phyloP scores from a whole-genome alignment of 306 rosid genomes.

The Cyclanthera cordifolia region DNA sequence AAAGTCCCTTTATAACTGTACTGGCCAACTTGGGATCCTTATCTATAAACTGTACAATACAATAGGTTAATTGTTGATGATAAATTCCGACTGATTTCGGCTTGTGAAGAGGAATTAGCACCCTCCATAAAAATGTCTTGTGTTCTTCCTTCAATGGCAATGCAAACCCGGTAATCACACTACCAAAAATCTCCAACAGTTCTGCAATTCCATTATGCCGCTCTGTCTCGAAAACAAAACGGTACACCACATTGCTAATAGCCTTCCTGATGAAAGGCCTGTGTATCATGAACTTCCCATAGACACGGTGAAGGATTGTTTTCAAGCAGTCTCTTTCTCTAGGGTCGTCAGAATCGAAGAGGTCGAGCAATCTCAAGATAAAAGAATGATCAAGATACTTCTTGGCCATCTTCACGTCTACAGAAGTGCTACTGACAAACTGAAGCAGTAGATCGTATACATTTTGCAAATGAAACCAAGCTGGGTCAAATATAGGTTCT shows the following conservation, averaged over 20 bases:
- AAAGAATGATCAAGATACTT: constrained; percentile 70
- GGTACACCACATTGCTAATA: constrained; percentile 73
- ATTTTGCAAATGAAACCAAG: constrained; percentile 82
- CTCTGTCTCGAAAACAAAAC: constrained; percentile 82
- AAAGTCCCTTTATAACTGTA: constrained; percentile 64
- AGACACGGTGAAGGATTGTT: constrained; percentile 80
- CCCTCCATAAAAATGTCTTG: constrained; percentile 70
- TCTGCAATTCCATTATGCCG: constrained; percentile 93
- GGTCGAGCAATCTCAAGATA: constrained; percentile 70
- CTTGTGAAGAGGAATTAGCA: constrained; percentile 84
- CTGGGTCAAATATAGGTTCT: constrained; percentile 95
- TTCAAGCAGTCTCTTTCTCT: constrained; percentile 98
- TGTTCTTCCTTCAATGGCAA: constrained; percentile 96
- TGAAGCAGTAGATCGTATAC: constrained; percentile 91
- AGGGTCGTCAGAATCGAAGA: constrained; percentile 94
- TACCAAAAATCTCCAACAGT: constrained; percentile 90
- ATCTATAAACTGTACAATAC: constrained; percentile 81
- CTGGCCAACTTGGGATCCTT: constrained; percentile 85
- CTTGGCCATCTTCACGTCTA: constrained; percentile 77
- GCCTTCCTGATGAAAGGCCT: constrained; percentile 83
- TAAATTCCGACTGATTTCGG: constrained; percentile 89
- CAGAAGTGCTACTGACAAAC: constrained; percentile 53
- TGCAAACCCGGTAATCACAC: constrained; percentile 93
- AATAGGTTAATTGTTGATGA: constrained; percentile 83
- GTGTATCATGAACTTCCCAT: constrained; percentile 94